Evolutionary conservation across 2,329 filamentous ascomycete species (phyloP).

Genomic region (Neofusicoccum cordaticola): DNA sequence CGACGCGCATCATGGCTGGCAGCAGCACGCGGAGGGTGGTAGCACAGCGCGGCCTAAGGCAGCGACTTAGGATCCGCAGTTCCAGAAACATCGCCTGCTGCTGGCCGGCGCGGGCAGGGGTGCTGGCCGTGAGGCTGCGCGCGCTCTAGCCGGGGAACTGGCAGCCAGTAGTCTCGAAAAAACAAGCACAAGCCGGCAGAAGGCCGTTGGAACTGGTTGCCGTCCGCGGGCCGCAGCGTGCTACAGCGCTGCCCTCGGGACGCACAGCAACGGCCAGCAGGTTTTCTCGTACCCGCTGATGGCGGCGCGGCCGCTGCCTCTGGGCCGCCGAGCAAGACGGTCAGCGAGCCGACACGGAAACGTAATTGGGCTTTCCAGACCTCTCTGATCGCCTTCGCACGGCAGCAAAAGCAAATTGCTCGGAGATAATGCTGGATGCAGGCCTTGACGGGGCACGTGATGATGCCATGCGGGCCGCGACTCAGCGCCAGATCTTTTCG

Average conservation of each 20-base stretch:
- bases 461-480: not conserved
- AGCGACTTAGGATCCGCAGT: slow-evolving; percentile 1
- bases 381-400: slow-evolving; percentile 1
- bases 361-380: not conserved
- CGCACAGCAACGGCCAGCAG: slow-evolving; percentile 9
- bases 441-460: not conserved
- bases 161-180: not conserved
- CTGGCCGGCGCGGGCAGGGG: not conserved
- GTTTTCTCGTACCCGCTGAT: not conserved
- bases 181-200: not conserved
- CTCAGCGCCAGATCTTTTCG: slow-evolving; percentile 2
- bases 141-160: not conserved
- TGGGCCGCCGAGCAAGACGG: not conserved
- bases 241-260: not conserved
- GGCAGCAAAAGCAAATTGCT: slow-evolving; percentile 15
- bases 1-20: slow-evolving; percentile 8
- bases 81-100: slow-evolving; percentile 1
- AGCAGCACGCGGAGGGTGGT: slow-evolving; percentile 12
- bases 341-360: not conserved
- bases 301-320: not conserved
- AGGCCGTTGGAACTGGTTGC: slow-evolving; percentile 5
- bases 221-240: slow-evolving; percentile 8
- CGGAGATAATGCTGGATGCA: slow-evolving; percentile 6
- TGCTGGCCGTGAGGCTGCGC: not conserved
- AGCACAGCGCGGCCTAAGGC: slow-evolving; percentile 9